Percentiles rank a stretch among this genome's conserved stretches.
phyloP scores from a whole-genome alignment of 345 rosid species.

The Brassica rapa region DNA sequence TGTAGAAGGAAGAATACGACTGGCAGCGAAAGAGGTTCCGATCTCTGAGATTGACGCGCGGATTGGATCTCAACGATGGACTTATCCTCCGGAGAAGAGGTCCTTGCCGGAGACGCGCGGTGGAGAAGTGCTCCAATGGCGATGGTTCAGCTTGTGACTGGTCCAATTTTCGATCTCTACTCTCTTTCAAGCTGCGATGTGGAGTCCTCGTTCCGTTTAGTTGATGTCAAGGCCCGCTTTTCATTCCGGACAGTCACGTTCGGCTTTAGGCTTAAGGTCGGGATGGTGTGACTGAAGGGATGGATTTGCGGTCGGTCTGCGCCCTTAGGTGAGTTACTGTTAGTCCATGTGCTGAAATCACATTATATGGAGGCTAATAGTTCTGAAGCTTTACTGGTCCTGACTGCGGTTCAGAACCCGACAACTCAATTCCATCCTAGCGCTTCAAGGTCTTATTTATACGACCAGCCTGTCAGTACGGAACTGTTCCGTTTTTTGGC shows the following conservation, averaged over 20 bases:
- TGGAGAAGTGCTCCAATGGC: neutral
- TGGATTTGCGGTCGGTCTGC: neutral
- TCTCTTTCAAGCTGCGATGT: neutral
- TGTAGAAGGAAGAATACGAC: neutral
- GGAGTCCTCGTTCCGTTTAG: neutral
- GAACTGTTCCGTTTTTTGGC: neutral
- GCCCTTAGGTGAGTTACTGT: neutral
- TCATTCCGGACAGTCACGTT: neutral
- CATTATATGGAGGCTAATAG: neutral
- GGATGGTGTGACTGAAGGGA: neutral
- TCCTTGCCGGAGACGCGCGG: neutral
- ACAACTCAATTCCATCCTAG: neutral
- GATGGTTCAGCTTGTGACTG: neutral
- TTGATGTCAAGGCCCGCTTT: neutral
- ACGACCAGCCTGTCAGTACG: neutral
- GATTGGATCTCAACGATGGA: neutral
- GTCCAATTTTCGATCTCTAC: neutral
- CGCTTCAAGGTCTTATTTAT: neutral
- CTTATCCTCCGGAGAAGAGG: neutral
- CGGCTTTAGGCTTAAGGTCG: neutral
- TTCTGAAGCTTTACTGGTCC: neutral
- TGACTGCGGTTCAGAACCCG: neutral
- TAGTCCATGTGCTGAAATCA: neutral
- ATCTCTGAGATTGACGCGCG: neutral
- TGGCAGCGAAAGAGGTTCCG: neutral